Conservation (phyloP, 495 filamentous ascomycete genomes). For the Aspergillus heteromorphus region DNA sequence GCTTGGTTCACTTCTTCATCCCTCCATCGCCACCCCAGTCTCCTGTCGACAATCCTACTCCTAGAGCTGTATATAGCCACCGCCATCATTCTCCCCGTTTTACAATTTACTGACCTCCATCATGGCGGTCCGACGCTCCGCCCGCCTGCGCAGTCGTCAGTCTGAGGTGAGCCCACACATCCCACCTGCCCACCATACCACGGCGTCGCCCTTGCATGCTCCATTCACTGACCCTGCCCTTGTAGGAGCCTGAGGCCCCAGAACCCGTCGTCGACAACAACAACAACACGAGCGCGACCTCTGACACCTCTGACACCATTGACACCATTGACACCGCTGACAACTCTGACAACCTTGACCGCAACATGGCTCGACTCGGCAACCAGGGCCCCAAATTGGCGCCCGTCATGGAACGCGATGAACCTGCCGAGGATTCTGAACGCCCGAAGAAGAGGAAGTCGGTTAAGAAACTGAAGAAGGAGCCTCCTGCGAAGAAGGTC, state of each 20-base stretch:
- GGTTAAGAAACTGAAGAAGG: background rate
- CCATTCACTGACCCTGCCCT: slow-evolving; percentile 12
- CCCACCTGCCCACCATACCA: background rate
- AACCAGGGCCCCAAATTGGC: slow-evolving; percentile 18
- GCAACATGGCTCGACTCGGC: background rate
- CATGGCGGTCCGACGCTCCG: slow-evolving; percentile 40
- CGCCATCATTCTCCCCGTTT: background rate
- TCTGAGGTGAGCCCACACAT: slow-evolving; percentile 23
- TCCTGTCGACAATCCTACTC: background rate
- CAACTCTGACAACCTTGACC: background rate
- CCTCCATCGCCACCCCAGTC: background rate
- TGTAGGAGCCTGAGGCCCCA: slow-evolving; percentile 15
- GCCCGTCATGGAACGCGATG: slow-evolving; percentile 38
- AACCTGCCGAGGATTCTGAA: slow-evolving; percentile 10
- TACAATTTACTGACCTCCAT: background rate
- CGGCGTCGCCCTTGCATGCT: slow-evolving; percentile 10
- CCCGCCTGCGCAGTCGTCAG: slow-evolving; percentile 31
- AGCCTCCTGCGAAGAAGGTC: background rate
- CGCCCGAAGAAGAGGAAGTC: background rate
- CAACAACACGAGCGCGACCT: slow-evolving; percentile 2
- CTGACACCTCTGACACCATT: background rate
- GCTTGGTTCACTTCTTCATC: too few relatives aligned
- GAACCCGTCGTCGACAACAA: slow-evolving; percentile 6
- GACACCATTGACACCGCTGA: background rate
- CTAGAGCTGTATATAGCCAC: background rate